phyloP scores from a whole-genome alignment of 495 filamentous ascomycete genomes.

The Venustampulla echinocandica region DNA sequence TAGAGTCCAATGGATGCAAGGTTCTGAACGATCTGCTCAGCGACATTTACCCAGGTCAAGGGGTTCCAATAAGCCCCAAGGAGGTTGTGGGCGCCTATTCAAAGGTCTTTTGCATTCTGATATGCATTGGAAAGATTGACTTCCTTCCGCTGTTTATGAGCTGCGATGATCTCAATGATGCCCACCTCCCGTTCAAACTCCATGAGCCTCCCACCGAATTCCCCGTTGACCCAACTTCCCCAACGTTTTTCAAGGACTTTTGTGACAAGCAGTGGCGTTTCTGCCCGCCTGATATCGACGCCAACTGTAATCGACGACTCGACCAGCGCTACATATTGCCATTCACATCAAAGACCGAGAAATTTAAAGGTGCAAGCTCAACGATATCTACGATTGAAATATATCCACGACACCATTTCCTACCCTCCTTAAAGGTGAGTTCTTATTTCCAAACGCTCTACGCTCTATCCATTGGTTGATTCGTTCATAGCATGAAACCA shows the following conservation, averaged over 20 bases:
- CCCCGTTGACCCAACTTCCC: neutral
- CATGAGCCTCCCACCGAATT: conserved; percentile 3
- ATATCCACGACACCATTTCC: conserved; percentile 21
- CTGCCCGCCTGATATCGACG: conserved; percentile 16
- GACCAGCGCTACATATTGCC: conserved; percentile 22
- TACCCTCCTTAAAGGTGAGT: neutral
- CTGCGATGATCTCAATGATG: conserved; percentile 4
- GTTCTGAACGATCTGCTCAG: conserved; percentile 2
- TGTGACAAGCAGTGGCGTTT: conserved; percentile 28
- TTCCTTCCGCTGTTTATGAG: neutral
- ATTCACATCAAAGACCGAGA: conserved; percentile 14
- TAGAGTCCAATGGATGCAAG: conserved; percentile 4
- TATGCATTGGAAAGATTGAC: conserved; percentile 4
- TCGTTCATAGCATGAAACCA: conserved; percentile 4
- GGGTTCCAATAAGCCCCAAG: conserved; percentile 6
- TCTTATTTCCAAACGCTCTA: neutral
- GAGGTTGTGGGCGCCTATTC: conserved; percentile 4
- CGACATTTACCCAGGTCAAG: neutral
- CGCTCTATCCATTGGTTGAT: neutral
- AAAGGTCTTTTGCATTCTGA: conserved; percentile 1
- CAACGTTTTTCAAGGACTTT: conserved; percentile 22
- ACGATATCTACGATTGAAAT: conserved; percentile 21
- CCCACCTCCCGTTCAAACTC: conserved; percentile 7
- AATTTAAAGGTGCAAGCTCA: conserved; percentile 18
- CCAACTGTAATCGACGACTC: conserved; percentile 11